These are phyloP conservation scores for Aechmea fasciata DNA, from an alignment of 176 grass and related monocot genomes.

Conservation along the genomic window DNA sequence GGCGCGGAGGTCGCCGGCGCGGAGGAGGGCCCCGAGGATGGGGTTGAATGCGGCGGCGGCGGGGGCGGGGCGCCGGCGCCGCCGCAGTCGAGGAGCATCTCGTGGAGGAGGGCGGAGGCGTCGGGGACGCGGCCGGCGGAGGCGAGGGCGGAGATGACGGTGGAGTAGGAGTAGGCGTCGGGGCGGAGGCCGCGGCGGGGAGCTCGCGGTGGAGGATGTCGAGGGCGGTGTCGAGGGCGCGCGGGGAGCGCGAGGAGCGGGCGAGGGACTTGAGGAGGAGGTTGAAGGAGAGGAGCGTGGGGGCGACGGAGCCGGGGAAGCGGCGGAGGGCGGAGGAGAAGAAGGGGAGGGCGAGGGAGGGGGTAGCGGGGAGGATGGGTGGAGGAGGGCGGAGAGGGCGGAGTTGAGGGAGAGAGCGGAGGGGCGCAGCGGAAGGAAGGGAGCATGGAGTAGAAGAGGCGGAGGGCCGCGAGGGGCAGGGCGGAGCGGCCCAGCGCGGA, in stretches of 20 bases:
- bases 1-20: conserved; percentile 34
- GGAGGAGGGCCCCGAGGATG: conserved; percentile 47
- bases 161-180: conserved; percentile 90
- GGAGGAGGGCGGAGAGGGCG: conserved; percentile 40
- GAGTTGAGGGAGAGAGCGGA: conserved; percentile 20
- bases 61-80: conserved; percentile 28
- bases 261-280: conserved; percentile 68
- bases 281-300: conserved; percentile 61
- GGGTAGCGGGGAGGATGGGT: conserved; percentile 12
- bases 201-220: conserved; percentile 32
- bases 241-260: conserved; percentile 12
- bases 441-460: conserved; percentile 33
- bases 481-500: conserved; percentile 37
- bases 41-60: conserved; percentile 73
- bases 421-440: conserved; percentile 28
- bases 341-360: conserved; percentile 42
- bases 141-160: conserved; percentile 40
- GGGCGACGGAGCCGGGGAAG: conserved; percentile 33
- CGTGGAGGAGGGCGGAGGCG: conserved; percentile 61
- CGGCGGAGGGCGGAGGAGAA: conserved; percentile 28
- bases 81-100: conserved; percentile 74
- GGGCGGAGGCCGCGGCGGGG: conserved; percentile 37
- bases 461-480: conserved; percentile 9
- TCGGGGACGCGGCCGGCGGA: conserved; percentile 36
- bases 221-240: conserved; percentile 18